A percentile compares a stretch with the other conserved stretches of the same genome.
These are phyloP conservation scores for Rutstroemia sp. DNA, from an alignment of 2,329 filamentous ascomycete species.

Conservation along the genomic window DNA sequence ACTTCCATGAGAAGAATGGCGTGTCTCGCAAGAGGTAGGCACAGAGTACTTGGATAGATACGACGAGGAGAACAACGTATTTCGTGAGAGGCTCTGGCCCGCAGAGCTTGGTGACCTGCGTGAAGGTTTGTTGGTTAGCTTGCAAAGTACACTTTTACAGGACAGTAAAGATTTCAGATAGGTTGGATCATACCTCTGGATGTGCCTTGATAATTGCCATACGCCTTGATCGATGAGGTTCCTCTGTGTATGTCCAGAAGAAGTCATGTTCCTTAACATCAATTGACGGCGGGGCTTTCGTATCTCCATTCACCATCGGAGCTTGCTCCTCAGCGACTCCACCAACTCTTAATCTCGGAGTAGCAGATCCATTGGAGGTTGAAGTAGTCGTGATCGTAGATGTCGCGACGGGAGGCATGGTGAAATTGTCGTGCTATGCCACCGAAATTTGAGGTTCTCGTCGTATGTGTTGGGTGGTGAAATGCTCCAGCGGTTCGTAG, in stretches of 20 bases:
- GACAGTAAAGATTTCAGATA: not conserved
- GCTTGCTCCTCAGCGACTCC: not conserved
- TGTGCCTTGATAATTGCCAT: conserved; percentile 97
- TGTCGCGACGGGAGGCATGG: conserved; percentile 5
- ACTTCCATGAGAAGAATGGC: conserved; percentile 73
- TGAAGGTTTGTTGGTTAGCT: not conserved
- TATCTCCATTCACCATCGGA: not conserved
- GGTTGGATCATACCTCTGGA: conserved; percentile 61
- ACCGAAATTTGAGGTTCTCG: not conserved
- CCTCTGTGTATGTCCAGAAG: conserved; percentile 99
- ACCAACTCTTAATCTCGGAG: not conserved
- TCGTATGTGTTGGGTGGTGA: not conserved
- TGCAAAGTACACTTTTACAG: not conserved
- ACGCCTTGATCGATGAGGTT: conserved; percentile 85
- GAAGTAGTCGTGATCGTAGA: not conserved
- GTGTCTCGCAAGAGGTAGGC: conserved; percentile 72
- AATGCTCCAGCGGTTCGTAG: not conserved
- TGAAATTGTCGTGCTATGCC: not conserved
- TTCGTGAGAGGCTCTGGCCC: conserved; percentile 94
- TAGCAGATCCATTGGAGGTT: conserved; percentile 1
- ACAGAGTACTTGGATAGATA: conserved; percentile 70
- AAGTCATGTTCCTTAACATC: conserved; percentile 44
- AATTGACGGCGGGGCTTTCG: conserved; percentile 10
- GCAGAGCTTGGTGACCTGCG: conserved; percentile 88
- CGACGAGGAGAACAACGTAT: conserved; percentile 79